Evolutionary conservation across 805 yeast species (phyloP).

Genomic region (Candida arabinofermentans): DNA sequence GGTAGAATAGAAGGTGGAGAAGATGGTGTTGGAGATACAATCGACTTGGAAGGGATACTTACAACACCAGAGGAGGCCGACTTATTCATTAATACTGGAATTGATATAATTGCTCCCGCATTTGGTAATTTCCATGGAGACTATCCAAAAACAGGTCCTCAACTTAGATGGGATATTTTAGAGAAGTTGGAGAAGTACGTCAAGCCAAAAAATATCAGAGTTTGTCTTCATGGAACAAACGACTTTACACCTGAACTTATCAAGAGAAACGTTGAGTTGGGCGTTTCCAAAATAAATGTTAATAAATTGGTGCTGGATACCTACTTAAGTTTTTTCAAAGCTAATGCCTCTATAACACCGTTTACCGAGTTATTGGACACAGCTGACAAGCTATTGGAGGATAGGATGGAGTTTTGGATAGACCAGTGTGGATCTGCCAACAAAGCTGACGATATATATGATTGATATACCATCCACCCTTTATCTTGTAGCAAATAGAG

Average conservation of each 20-base stretch:
- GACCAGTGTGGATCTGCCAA: constrained; percentile 27
- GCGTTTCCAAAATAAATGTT: constrained; percentile 32
- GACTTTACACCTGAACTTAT: constrained; percentile 28
- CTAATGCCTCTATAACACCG: constrained; percentile 21
- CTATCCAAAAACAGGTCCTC: constrained; percentile 33
- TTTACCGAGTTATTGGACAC: constrained; percentile 28
- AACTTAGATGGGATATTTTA: constrained; percentile 23
- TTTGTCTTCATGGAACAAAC: constrained; percentile 35
- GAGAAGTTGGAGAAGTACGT: constrained; percentile 23
- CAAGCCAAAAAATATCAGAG: constrained; percentile 15
- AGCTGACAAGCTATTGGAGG: constrained; percentile 20
- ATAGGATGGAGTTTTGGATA: constrained; percentile 29
- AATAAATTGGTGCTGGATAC: constrained; percentile 29
- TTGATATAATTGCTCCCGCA: constrained; percentile 35
- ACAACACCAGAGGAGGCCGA: constrained; percentile 32
- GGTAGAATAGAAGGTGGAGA: constrained; percentile 38
- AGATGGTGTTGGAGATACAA: constrained; percentile 31
- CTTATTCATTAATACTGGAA: constrained; percentile 31
- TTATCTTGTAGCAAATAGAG: too few species aligned
- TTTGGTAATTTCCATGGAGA: constrained; percentile 37
- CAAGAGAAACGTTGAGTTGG: constrained; percentile 22
- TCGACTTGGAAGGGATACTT: constrained; percentile 28
- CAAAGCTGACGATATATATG: constrained; percentile 17
- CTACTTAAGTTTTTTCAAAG: constrained; percentile 23
- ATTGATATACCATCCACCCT: too few species aligned